Percentiles rank a stretch among this genome's conserved stretches.
Evolutionary conservation across 805 yeast genomes (phyloP).

Genomic region (Candida boleticola): DNA sequence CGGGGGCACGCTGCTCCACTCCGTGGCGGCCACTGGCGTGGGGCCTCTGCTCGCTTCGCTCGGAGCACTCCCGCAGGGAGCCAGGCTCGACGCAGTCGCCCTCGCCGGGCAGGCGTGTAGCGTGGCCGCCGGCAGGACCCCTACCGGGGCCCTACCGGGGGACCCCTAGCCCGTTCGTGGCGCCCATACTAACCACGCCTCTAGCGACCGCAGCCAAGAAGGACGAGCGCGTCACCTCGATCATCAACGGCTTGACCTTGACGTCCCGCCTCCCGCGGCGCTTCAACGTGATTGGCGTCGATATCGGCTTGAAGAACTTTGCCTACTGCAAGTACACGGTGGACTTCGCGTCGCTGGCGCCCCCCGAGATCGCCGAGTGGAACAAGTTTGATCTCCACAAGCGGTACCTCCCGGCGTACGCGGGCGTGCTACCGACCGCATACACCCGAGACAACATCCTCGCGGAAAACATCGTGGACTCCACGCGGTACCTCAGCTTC

Average conservation of each 20-base stretch:
- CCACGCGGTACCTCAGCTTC: slow-evolving; percentile 11
- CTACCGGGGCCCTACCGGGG: not conserved
- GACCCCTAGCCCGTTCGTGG: not conserved
- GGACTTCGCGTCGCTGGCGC: not conserved
- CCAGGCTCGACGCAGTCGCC: no score
- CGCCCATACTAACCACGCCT: slow-evolving; percentile 8
- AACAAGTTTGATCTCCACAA: slow-evolving; percentile 23
- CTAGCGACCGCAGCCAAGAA: slow-evolving; percentile 12
- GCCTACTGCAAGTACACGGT: slow-evolving; percentile 29
- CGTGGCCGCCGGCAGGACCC: not conserved
- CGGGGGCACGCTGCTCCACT: not conserved
- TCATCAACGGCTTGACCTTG: slow-evolving; percentile 9
- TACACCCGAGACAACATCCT: slow-evolving; percentile 1
- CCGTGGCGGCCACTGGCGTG: not conserved
- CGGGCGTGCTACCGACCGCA: slow-evolving; percentile 11
- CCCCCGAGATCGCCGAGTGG: slow-evolving; percentile 20
- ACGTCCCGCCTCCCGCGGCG: slow-evolving; percentile 2
- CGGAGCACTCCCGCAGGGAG: slow-evolving; percentile 1
- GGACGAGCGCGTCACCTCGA: slow-evolving; percentile 9
- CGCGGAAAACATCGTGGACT: slow-evolving; percentile 5
- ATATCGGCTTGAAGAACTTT: slow-evolving; percentile 42
- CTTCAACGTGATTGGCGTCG: slow-evolving; percentile 27
- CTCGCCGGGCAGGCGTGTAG: no score
- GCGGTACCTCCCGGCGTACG: slow-evolving; percentile 7
- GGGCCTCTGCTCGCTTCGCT: no score